Conservation (phyloP, 257 asterid species). For the Galeopsis tetrahit region DNA sequence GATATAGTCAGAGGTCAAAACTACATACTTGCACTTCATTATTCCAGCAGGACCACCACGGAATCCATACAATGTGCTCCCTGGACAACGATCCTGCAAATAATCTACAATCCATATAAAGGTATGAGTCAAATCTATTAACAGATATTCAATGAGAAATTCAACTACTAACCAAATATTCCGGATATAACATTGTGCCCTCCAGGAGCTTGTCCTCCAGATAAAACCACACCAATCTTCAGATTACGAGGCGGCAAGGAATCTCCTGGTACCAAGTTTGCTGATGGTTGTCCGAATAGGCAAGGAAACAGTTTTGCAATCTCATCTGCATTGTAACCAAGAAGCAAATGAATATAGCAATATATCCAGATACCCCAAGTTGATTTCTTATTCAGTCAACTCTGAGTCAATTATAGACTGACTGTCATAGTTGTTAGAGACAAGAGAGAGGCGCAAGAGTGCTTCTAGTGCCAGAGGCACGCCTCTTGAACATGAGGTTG, state of each 20-base stretch:
- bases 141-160: not conserved
- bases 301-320: conserved; percentile 86
- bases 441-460: too few relatives aligned
- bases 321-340: conserved; percentile 63
- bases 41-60: conserved; percentile 99
- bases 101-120: conserved; percentile 60
- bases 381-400: conserved; percentile 21
- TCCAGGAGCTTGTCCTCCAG: conserved; percentile 99
- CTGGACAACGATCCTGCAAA: conserved; percentile 86
- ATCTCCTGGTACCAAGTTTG: conserved; percentile 66
- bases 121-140: not conserved
- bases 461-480: too few relatives aligned
- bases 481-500: too few relatives aligned
- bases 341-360: conserved; percentile 4
- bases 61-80: conserved; percentile 92
- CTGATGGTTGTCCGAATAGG: conserved; percentile 93
- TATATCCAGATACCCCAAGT: not conserved
- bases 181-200: conserved; percentile 99
- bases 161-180: conserved; percentile 66
- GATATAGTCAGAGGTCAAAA: conserved; percentile 77
- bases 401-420: conserved; percentile 5
- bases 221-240: conserved; percentile 92
- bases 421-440: not conserved
- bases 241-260: conserved; percentile 43
- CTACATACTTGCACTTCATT: conserved; percentile 84